Base-by-base conservation (phyloP, 768 basidiomycete genomes). In the Russula virescens region DNA sequence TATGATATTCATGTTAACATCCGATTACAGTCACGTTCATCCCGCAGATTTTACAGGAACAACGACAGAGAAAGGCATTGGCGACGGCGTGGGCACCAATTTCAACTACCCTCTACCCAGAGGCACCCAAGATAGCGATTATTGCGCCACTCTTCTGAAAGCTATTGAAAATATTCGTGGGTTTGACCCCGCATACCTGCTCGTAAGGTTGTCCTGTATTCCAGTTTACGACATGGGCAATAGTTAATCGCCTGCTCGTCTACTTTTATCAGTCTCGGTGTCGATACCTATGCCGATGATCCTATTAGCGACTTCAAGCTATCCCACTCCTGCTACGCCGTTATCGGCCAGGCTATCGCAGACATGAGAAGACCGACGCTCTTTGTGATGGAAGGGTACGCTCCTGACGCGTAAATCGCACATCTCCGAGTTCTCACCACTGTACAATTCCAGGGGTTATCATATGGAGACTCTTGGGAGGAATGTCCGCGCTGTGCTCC, bases 381-480 rank as follows among this genome's bases (percentile, higher is more conserved):
- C n/a, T 75, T 75, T 58, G 66, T 72, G 11, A 71, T 75, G 74
- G 74, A 76, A 59, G 73, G 75, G 74, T 75, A 49, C 25, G 71
- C 47, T 45, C 19, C 35, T 43, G 40, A 9, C n/a, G 19, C n/a
- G 2, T 5, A 13, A 42, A 19, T n/a, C n/a, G 26, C 38, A 31
- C 13, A 19, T 18, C 19, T 46, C 46, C 19, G 21, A 4, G 18
- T 7, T 35, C 26, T 50, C 40, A 56, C 40, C 21, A 14, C 51
- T 38, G 8, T 23, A 34, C 26, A 45, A 16, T 34, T 26, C 40
- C 54, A 74, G 73, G 13, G 73, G 72, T 8, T 73, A 75, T 48
- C 65, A 70, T 58, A 51, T 73, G 43, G 62, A 61, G 2, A 68
- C 68, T 2, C 62, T 75, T 28, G 73, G 71, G 10, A 52, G 60